Conservation (phyloP, 345 rosid genomes). For the Punica granatum region DNA sequence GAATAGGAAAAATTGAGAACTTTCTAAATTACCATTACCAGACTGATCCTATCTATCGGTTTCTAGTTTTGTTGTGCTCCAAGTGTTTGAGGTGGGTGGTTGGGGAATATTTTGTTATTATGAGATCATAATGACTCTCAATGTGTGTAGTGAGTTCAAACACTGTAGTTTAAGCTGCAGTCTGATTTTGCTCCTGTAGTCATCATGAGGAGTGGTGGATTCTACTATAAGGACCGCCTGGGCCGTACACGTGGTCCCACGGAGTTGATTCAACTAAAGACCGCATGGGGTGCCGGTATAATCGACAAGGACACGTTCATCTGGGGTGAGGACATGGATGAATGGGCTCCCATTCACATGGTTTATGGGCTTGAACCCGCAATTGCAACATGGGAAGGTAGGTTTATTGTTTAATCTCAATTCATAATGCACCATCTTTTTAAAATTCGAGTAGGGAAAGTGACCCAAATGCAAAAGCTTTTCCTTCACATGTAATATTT, state of each 20-base stretch:
- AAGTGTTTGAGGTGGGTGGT: background rate
- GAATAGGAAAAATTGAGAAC: background rate
- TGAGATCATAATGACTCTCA: background rate
- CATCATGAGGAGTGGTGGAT: slow-evolving; percentile 80
- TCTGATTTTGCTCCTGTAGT: slow-evolving; percentile 27
- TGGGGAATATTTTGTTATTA: background rate
- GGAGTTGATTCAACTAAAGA: slow-evolving; percentile 77
- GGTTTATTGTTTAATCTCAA: slow-evolving; percentile 1
- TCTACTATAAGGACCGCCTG: slow-evolving; percentile 84
- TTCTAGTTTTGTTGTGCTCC: background rate
- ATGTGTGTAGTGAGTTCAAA: background rate
- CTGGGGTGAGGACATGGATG: slow-evolving; percentile 94
- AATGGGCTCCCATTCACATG: slow-evolving; percentile 97
- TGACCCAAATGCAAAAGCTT: background rate
- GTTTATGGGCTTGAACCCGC: slow-evolving; percentile 86
- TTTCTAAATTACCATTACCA: no score
- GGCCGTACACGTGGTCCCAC: slow-evolving; percentile 89
- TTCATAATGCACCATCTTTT: background rate
- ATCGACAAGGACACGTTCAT: slow-evolving; percentile 88
- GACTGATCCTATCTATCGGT: background rate
- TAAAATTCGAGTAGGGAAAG: background rate
- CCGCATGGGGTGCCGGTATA: slow-evolving; percentile 88
- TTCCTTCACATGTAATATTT: background rate
- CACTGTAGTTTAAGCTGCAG: background rate
- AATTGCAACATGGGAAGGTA: slow-evolving; percentile 97